These are phyloP conservation scores for Heracleum sosnowskyi DNA, from an alignment of 129 eudicot genomes.

Conservation along the genomic window DNA sequence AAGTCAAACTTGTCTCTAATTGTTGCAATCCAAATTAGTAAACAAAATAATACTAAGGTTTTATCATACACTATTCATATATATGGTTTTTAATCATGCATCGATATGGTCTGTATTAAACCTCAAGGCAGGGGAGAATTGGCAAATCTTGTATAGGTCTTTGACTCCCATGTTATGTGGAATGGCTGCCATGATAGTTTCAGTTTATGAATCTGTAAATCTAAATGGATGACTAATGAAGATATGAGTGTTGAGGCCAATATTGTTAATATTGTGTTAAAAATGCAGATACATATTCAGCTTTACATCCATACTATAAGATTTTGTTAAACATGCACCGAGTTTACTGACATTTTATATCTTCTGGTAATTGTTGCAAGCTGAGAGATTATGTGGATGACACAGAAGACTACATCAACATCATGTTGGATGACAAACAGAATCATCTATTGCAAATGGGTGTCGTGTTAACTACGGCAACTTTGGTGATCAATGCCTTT, in stretches of 20 bases:
- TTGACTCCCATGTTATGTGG: neutral
- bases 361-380: conserved; percentile 17
- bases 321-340: neutral
- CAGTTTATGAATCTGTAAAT: neutral
- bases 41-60: neutral
- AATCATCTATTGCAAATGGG: conserved; percentile 87
- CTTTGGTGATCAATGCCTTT: conserved; percentile 63
- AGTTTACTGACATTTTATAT: conserved; percentile 3
- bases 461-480: conserved; percentile 65
- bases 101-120: neutral
- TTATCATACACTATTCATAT: neutral
- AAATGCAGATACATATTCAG: neutral
- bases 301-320: neutral
- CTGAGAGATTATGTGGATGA: conserved; percentile 85
- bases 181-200: neutral
- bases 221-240: neutral
- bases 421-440: conserved; percentile 83
- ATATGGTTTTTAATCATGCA: neutral
- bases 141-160: neutral
- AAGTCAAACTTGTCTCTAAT: neutral
- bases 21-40: neutral
- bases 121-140: neutral
- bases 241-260: neutral
- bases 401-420: conserved; percentile 84
- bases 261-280: neutral